These are phyloP conservation scores for Plectosphaerella plurivora DNA, from an alignment of 2,329 filamentous ascomycete species.

Conservation along the genomic window DNA sequence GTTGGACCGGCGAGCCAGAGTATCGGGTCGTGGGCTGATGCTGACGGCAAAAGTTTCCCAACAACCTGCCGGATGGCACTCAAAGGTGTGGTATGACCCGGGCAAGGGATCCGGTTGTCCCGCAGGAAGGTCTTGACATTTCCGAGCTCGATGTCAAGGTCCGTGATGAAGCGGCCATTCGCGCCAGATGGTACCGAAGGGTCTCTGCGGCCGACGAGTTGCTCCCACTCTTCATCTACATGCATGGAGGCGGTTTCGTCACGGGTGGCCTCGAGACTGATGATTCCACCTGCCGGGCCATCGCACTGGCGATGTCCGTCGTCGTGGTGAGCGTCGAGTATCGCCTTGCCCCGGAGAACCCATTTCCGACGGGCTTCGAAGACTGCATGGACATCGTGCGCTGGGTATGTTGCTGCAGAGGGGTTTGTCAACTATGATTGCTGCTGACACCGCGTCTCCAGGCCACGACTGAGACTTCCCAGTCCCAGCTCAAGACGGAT, in stretches of 20 bases:
- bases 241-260: constrained; percentile 20
- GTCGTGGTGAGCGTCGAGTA: constrained; percentile 45
- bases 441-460: neutral
- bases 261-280: constrained; percentile 20
- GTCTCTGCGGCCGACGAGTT: constrained; percentile 1
- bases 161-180: constrained; percentile 13
- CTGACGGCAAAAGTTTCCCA: constrained; percentile 15
- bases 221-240: constrained; percentile 17
- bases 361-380: constrained; percentile 38
- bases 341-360: constrained; percentile 44
- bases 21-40: neutral
- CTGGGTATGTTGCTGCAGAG: constrained; percentile 14
- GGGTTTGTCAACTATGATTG: neutral
- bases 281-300: constrained; percentile 17
- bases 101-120: constrained; percentile 14
- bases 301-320: constrained; percentile 15
- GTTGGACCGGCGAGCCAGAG: neutral
- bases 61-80: constrained; percentile 15
- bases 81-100: constrained; percentile 11
- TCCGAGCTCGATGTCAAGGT: constrained; percentile 15
- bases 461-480: constrained; percentile 9
- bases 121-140: constrained; percentile 15
- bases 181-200: constrained; percentile 15
- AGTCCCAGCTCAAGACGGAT: constrained; percentile 28
- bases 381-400: constrained; percentile 37